Percentiles rank a stretch among this genome's conserved stretches.
Conservation (phyloP, 73 alveolate species). For the Paramecium caudatum region DNA sequence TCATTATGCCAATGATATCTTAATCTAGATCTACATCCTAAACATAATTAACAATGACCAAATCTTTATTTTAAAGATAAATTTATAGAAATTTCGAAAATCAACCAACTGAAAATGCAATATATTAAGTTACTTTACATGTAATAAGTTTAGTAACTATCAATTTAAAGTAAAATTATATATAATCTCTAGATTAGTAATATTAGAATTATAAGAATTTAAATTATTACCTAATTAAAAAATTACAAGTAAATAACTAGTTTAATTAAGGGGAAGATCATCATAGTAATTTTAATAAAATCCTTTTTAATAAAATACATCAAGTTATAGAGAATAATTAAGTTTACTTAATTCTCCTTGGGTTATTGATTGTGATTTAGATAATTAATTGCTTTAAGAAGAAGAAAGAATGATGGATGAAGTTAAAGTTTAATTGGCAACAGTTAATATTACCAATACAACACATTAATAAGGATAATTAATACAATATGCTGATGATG, state of each 20-base stretch:
- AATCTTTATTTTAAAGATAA: neutral
- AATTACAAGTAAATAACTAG: constrained; percentile 18
- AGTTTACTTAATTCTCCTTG: neutral
- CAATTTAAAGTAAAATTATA: constrained; percentile 2
- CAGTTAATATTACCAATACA: constrained; percentile 26
- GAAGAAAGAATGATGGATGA: constrained; percentile 54
- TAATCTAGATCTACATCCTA: neutral
- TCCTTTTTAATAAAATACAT: neutral
- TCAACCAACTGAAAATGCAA: neutral
- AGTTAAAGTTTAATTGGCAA: neutral
- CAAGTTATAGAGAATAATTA: neutral
- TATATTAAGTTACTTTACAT: neutral
- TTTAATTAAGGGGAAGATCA: constrained; percentile 6
- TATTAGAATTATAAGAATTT: constrained; percentile 51
- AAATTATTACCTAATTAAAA: neutral
- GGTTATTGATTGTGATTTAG: constrained; percentile 25
- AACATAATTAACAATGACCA: neutral
- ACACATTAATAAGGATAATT: neutral
- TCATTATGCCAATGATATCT: constrained; percentile 11
- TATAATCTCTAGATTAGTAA: neutral
- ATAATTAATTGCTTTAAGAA: neutral
- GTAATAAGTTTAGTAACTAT: constrained; percentile 44
- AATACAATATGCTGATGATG: neutral
- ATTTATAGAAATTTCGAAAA: constrained; percentile 25
- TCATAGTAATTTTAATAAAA: neutral